phyloP scores from a whole-genome alignment of 176 grass and related monocot genomes.

The Aegilops bicornis region DNA sequence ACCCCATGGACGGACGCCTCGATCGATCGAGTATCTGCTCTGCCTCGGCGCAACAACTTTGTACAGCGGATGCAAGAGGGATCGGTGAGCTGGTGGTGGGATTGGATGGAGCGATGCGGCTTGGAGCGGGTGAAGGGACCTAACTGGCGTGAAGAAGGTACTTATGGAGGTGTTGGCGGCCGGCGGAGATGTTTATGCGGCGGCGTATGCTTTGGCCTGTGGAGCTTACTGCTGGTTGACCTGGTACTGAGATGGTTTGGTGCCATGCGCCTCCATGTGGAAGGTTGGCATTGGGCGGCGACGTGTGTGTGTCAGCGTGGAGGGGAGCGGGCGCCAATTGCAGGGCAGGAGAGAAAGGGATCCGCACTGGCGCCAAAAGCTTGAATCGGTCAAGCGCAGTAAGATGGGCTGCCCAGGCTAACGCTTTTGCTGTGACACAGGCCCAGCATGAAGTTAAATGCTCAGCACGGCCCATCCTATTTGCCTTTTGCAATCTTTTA shows the following conservation, averaged over 20 bases:
- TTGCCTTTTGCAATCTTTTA: no score
- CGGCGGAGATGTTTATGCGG: slow-evolving; percentile 20
- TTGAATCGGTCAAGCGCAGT: not conserved
- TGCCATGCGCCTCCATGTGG: not conserved
- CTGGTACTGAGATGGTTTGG: not conserved
- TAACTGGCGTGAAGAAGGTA: not conserved
- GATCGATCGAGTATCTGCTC: no score
- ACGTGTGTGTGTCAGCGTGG: not conserved
- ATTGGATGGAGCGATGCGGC: no score
- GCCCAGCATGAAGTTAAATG: no score
- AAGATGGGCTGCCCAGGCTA: not conserved
- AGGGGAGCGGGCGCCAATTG: not conserved
- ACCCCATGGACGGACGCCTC: slow-evolving; percentile 39
- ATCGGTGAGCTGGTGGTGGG: no score
- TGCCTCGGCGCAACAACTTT: no score
- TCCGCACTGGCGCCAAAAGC: not conserved
- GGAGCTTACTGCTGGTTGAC: not conserved
- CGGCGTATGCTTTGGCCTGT: not conserved
- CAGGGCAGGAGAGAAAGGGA: not conserved
- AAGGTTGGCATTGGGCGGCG: not conserved
- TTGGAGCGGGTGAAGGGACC: no score
- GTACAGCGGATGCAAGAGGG: no score
- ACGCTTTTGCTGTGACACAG: no score
- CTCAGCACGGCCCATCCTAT: no score
- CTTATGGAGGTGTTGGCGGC: not conserved